These are phyloP conservation scores for Trichoderma parareesei DNA, from an alignment of 495 filamentous ascomycete genomes.

Conservation along the genomic window DNA sequence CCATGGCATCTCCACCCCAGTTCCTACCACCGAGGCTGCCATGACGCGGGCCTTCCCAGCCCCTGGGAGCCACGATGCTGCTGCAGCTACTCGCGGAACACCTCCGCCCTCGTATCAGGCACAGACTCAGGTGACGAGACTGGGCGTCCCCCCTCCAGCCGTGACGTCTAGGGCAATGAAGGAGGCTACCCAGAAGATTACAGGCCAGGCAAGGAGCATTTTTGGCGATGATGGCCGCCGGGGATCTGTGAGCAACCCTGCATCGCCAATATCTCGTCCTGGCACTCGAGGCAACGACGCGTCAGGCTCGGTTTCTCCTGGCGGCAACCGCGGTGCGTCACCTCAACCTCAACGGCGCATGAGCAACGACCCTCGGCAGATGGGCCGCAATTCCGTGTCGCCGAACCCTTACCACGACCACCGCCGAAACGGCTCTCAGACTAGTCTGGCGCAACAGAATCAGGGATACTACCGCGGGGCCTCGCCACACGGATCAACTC, in stretches of 20 bases:
- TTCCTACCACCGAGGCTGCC: constrained; percentile 40
- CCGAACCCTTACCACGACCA: constrained; percentile 43
- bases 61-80: constrained; percentile 37
- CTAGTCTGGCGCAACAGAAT: constrained; percentile 33
- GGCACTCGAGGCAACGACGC: constrained; percentile 37
- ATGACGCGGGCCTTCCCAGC: constrained; percentile 38
- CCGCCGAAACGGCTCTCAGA: constrained; percentile 22
- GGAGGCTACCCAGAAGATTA: constrained; percentile 78
- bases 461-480: constrained; percentile 49
- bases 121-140: constrained; percentile 50
- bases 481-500: constrained; percentile 45
- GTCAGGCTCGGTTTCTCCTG: constrained; percentile 39
- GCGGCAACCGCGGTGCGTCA: constrained; percentile 40
- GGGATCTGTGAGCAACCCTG: constrained; percentile 22
- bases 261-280: constrained; percentile 29
- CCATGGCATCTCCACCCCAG: constrained; percentile 81
- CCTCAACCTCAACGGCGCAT: constrained; percentile 38
- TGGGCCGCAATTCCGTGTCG: constrained; percentile 38
- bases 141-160: constrained; percentile 85
- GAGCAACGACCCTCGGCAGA: constrained; percentile 26
- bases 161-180: constrained; percentile 92
- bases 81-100: constrained; percentile 53
- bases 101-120: constrained; percentile 83
- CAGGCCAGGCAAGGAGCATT: constrained; percentile 73
- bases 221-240: constrained; percentile 51